Percentiles rank a stretch among this genome's conserved stretches.
Conservation (phyloP, 495 filamentous ascomycete genomes). For the Daldinia loculata region DNA sequence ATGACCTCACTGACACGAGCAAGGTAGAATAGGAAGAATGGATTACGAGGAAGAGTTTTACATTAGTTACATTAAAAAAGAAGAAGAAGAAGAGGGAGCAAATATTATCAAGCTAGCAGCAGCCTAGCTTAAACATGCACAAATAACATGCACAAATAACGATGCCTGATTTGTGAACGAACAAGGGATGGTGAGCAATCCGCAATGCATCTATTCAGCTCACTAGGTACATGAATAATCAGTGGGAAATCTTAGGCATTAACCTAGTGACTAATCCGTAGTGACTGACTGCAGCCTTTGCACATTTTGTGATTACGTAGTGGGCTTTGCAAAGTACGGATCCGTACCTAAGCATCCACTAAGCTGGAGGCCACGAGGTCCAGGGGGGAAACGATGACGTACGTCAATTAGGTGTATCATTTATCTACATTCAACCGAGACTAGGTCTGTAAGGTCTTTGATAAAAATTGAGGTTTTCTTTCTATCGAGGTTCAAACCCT, state of each 20-base stretch:
- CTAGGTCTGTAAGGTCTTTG: background rate
- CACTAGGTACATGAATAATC: background rate
- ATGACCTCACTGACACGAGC: slow-evolving; percentile 36
- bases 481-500: slow-evolving; percentile 18
- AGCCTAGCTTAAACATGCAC: background rate
- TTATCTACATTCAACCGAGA: background rate
- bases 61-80: background rate
- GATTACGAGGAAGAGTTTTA: background rate
- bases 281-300: no score
- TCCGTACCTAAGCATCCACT: background rate
- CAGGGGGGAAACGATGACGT: slow-evolving; percentile 26
- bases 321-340: background rate
- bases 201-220: background rate
- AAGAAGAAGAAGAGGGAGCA: background rate
- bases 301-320: background rate
- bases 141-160: background rate
- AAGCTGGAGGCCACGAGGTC: slow-evolving; percentile 9
- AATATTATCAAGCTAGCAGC: background rate
- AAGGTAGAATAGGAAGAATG: background rate
- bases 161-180: background rate
- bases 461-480: background rate
- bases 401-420: slow-evolving; percentile 17
- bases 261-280: no score
- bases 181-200: background rate
- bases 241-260: no score